These are phyloP conservation scores for Citrus australasica DNA, from an alignment of 345 rosid genomes.

Conservation along the genomic window DNA sequence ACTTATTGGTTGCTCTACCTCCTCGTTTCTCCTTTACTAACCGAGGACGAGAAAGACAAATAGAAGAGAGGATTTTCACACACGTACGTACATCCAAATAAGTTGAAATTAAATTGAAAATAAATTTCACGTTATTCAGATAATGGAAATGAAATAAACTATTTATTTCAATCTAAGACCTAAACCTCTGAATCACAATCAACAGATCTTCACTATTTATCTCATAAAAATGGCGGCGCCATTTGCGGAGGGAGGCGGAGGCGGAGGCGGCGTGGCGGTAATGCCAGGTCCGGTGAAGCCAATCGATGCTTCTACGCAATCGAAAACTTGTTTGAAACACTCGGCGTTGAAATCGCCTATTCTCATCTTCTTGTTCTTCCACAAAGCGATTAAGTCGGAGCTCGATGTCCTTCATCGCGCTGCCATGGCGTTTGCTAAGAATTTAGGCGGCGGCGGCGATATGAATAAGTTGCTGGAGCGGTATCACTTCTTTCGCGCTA, in stretches of 20 bases:
- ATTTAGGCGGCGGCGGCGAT: conserved; percentile 33
- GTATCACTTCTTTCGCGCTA: conserved; percentile 48
- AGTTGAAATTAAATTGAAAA: background rate
- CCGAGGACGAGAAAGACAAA: background rate
- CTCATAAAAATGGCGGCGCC: conserved; percentile 48
- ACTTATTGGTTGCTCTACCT: background rate
- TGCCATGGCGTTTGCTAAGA: conserved; percentile 51
- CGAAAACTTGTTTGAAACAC: conserved; percentile 41
- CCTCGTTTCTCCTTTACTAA: background rate
- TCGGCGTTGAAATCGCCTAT: conserved; percentile 63
- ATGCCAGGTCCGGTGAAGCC: conserved; percentile 52
- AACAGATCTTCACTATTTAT: background rate
- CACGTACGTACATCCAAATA: background rate
- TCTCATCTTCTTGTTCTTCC: conserved; percentile 62
- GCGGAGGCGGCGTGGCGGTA: conserved; percentile 55
- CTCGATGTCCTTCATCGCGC: conserved; percentile 61
- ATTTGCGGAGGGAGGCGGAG: conserved; percentile 35
- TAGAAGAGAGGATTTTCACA: background rate
- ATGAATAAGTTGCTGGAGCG: conserved; percentile 41
- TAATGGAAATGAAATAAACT: background rate
- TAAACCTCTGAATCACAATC: background rate
- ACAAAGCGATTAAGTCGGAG: conserved; percentile 64
- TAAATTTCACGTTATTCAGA: background rate
- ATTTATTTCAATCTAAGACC: too few relatives aligned
- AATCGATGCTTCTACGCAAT: conserved; percentile 40